A percentile compares a stretch with the other conserved stretches of the same genome.
phyloP scores from a whole-genome alignment of 208 protist species.

The Trypanosoma platydactyli region DNA sequence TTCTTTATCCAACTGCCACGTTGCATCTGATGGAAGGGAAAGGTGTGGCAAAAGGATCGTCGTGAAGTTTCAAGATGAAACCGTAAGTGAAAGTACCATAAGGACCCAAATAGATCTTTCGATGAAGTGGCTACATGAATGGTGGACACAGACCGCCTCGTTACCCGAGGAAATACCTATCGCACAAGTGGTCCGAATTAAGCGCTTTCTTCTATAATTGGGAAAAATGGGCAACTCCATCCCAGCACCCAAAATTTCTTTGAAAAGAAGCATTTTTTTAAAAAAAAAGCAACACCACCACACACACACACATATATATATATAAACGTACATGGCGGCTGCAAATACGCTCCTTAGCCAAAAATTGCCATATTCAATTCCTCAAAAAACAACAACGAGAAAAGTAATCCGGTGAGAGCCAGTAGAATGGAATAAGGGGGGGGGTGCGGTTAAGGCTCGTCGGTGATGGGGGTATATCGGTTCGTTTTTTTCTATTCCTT shows the following conservation, averaged over 20 bases:
- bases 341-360: too few species aligned
- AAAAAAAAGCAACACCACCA: too few species aligned
- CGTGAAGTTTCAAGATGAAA: constrained; percentile 5
- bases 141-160: neutral
- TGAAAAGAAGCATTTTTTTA: constrained; percentile 1
- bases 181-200: constrained; percentile 6
- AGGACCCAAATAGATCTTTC: constrained; percentile 1
- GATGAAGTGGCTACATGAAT: neutral
- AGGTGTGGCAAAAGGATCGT: neutral
- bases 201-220: neutral
- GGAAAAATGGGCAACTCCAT: too few species aligned
- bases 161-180: neutral
- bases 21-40: neutral
- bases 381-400: too few species aligned
- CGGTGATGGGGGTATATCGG: too few species aligned
- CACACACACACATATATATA: too few species aligned
- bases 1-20: neutral
- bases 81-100: constrained; percentile 1
- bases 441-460: too few species aligned
- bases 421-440: too few species aligned
- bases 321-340: too few species aligned
- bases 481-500: too few species aligned
- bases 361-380: too few species aligned
- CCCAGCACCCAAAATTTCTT: neutral
- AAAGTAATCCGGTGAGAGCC: too few species aligned